Percentiles rank a stretch among this genome's conserved stretches.
phyloP scores from a whole-genome alignment of 2,329 filamentous ascomycete genomes.

The Dothideomycetidae sp. region DNA sequence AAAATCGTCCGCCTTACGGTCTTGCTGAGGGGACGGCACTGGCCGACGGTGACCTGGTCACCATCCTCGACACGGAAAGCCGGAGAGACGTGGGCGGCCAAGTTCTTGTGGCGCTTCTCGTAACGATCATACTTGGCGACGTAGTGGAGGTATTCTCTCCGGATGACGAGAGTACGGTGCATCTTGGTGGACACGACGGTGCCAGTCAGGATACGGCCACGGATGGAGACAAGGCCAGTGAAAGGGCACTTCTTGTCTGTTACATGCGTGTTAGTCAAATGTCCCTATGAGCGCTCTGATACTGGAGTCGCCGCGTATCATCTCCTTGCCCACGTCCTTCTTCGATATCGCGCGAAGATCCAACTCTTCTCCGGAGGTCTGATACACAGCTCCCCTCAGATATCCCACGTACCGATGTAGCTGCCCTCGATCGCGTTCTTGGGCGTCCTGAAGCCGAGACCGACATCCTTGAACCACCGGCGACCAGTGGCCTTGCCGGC shows the following conservation, averaged over 20 bases:
- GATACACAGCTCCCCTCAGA: not conserved
- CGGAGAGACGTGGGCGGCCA: conserved; percentile 95
- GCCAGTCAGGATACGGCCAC: conserved; percentile 98
- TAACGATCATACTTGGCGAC: conserved; percentile 99
- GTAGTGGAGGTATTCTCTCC: conserved; percentile 99
- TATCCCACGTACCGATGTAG: conserved; percentile 76
- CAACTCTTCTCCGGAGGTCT: conserved; percentile 5
- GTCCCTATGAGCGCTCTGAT: not conserved
- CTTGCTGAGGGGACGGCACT: conserved; percentile 99
- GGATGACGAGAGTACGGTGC: conserved; percentile 99
- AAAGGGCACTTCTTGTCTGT: conserved; percentile 99
- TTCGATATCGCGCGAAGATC: conserved; percentile 16
- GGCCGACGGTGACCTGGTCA: conserved; percentile 98
- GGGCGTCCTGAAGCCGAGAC: conserved; percentile 97
- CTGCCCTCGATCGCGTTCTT: conserved; percentile 96
- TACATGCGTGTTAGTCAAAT: not conserved
- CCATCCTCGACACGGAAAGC: conserved; percentile 99
- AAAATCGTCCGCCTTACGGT: conserved; percentile 55
- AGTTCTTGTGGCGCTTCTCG: conserved; percentile 99
- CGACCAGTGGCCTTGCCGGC: conserved; percentile 73
- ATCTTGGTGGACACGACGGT: conserved; percentile 99
- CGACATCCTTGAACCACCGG: conserved; percentile 99
- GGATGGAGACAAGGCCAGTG: conserved; percentile 97
- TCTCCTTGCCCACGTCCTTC: not conserved
- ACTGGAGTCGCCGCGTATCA: not conserved